These are phyloP conservation scores for Sherardia arvensis DNA, from an alignment of 257 asterid species.

Conservation along the genomic window DNA sequence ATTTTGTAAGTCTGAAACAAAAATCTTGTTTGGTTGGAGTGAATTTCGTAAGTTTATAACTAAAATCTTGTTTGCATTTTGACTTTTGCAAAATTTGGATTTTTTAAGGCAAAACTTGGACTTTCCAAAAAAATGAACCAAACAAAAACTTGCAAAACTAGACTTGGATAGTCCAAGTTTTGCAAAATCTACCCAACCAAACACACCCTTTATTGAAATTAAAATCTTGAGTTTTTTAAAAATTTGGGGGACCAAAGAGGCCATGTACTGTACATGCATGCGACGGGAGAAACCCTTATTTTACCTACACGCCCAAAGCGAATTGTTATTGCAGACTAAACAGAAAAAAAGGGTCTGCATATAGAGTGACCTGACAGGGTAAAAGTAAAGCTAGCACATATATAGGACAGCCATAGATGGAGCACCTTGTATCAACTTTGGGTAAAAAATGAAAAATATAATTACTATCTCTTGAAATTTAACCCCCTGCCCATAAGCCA, in stretches of 20 bases:
- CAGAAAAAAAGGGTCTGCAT: conserved; percentile 11
- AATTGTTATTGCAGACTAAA: conserved; percentile 5
- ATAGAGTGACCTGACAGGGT: conserved; percentile 21
- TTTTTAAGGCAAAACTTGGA: no score
- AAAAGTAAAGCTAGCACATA: conserved; percentile 11
- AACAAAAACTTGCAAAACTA: no score
- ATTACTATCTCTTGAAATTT: background rate
- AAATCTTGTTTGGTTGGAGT: no score
- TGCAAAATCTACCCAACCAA: no score
- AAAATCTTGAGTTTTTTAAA: no score
- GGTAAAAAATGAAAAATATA: background rate
- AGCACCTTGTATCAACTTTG: background rate
- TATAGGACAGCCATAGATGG: background rate
- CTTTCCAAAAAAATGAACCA: no score
- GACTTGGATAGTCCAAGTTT: no score
- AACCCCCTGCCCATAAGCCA: background rate
- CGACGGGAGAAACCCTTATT: conserved; percentile 19
- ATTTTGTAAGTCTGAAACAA: no score
- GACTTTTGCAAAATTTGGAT: no score
- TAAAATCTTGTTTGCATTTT: no score
- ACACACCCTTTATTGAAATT: no score
- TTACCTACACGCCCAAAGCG: background rate
- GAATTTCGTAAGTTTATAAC: no score
- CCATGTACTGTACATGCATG: conserved; percentile 45
- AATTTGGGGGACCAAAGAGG: conserved; percentile 44